These are phyloP conservation scores for Paratrypanosoma confusum DNA, from an alignment of 208 protist species.

Conservation along the genomic window DNA sequence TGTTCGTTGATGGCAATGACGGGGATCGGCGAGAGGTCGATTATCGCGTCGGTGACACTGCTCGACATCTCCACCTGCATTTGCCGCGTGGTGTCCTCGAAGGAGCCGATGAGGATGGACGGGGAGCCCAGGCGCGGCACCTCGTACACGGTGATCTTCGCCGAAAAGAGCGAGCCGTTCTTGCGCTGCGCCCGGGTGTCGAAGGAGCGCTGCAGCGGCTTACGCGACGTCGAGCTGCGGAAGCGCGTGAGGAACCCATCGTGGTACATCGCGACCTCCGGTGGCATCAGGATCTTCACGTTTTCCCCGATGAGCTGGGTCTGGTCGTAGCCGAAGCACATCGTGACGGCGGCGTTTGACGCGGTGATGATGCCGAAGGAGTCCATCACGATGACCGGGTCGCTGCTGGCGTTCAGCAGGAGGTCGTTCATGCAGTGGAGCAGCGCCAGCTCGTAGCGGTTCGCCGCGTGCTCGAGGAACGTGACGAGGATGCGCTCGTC, in stretches of 20 bases:
- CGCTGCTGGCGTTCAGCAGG: conserved; percentile 3
- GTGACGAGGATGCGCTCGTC: conserved; percentile 10
- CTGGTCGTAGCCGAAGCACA: conserved; percentile 11
- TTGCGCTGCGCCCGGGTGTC: conserved; percentile 4
- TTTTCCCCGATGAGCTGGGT: conserved; percentile 10
- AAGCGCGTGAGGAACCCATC: conserved; percentile 11
- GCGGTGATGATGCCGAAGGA: conserved; percentile 5
- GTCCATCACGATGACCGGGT: conserved; percentile 9
- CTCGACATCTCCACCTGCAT: background rate
- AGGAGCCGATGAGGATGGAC: conserved; percentile 2
- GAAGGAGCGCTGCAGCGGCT: background rate
- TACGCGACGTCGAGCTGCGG: conserved; percentile 5
- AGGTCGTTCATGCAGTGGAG: conserved; percentile 3
- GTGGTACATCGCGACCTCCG: conserved; percentile 5
- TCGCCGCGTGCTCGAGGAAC: conserved; percentile 9
- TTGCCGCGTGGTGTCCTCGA: conserved; percentile 1
- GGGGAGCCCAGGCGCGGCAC: conserved; percentile 1
- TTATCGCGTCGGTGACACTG: conserved; percentile 4
- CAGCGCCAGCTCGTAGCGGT: conserved; percentile 1
- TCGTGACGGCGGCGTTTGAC: conserved; percentile 3
- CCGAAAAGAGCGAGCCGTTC: background rate
- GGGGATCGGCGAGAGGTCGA: conserved; percentile 10
- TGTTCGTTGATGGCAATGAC: conserved; percentile 3
- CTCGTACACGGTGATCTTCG: conserved; percentile 3
- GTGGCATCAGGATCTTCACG: conserved; percentile 8